Evolutionary conservation across 352 stramenopile species (phyloP).

Genomic region (Phytophthora cryptogea): DNA sequence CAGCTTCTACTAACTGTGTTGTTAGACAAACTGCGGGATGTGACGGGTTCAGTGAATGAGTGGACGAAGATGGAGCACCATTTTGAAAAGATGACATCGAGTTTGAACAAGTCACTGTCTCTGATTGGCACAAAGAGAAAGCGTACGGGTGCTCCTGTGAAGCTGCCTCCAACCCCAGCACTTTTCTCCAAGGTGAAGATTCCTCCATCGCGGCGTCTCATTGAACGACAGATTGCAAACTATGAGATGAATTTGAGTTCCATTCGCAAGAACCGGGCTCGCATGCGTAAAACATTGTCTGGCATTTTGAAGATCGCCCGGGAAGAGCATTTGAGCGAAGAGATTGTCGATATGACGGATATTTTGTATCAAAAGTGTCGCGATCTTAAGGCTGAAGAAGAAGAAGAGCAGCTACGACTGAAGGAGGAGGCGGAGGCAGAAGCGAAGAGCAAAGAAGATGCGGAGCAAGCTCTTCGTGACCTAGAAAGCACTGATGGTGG

Average conservation of each 20-base stretch:
- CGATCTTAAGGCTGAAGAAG: slow-evolving; percentile 50
- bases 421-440: slow-evolving; percentile 36
- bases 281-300: slow-evolving; percentile 54
- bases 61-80: slow-evolving; percentile 77
- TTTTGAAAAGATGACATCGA: slow-evolving; percentile 68
- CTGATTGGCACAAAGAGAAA: slow-evolving; percentile 57
- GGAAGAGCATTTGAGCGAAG: slow-evolving; percentile 59
- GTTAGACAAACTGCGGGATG: slow-evolving; percentile 66
- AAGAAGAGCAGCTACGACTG: slow-evolving; percentile 39
- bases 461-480: slow-evolving; percentile 13
- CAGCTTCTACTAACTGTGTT: slow-evolving; percentile 76
- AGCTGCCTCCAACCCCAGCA: slow-evolving; percentile 39
- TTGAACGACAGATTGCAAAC: slow-evolving; percentile 74
- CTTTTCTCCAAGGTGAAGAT: slow-evolving; percentile 66
- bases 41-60: slow-evolving; percentile 66
- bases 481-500: slow-evolving; percentile 11
- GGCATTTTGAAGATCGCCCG: slow-evolving; percentile 63
- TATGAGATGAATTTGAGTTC: slow-evolving; percentile 58
- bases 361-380: slow-evolving; percentile 62
- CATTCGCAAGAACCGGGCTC: slow-evolving; percentile 52
- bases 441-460: slow-evolving; percentile 25
- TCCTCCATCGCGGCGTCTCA: slow-evolving; percentile 62
- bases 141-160: slow-evolving; percentile 25
- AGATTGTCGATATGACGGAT: slow-evolving; percentile 60
- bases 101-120: slow-evolving; percentile 47